These are phyloP conservation scores for Pyricularia sp. DNA, from an alignment of 2,329 filamentous ascomycete species.

Conservation along the genomic window DNA sequence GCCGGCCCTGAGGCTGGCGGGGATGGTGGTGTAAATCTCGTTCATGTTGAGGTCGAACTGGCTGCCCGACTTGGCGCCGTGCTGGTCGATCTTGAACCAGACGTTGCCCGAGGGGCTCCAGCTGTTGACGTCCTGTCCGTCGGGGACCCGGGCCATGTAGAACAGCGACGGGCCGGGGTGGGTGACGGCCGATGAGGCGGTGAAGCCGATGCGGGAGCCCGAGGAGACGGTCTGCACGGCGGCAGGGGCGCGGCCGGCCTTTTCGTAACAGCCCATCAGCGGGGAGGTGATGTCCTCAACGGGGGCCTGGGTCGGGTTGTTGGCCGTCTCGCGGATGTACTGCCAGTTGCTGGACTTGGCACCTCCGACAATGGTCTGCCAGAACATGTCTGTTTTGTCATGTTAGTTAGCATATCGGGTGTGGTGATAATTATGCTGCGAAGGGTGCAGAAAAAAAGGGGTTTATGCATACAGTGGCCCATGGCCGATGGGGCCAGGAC, in stretches of 20 bases:
- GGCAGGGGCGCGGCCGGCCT: slow-evolving; percentile 13
- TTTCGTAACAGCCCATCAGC: slow-evolving; percentile 19
- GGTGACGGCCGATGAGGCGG: slow-evolving; percentile 23
- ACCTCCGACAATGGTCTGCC: slow-evolving; percentile 5
- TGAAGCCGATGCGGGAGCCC: slow-evolving; percentile 26
- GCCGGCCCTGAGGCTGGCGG: slow-evolving; percentile 17
- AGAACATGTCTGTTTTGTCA: not conserved
- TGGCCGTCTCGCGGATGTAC: slow-evolving; percentile 23
- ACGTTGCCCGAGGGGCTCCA: slow-evolving; percentile 22
- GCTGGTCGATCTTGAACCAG: slow-evolving; percentile 29
- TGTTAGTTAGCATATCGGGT: not conserved
- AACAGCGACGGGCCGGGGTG: slow-evolving; percentile 27
- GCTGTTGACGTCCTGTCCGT: slow-evolving; percentile 20
- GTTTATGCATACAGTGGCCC: not conserved
- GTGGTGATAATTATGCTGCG: not conserved
- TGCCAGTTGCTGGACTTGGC: slow-evolving; percentile 14
- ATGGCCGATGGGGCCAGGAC: not conserved
- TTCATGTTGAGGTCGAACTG: not conserved
- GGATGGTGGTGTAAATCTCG: slow-evolving; percentile 14
- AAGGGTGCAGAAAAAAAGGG: not conserved
- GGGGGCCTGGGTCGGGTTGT: slow-evolving; percentile 22
- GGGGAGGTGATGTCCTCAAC: slow-evolving; percentile 18
- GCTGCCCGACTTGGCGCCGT: slow-evolving; percentile 15
- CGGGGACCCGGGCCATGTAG: slow-evolving; percentile 26
- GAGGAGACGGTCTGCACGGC: slow-evolving; percentile 24